Percentiles rank a stretch among this genome's conserved stretches.
Evolutionary conservation across 2,329 filamentous ascomycete species (phyloP).

Genomic region (Bipolaris cookei): DNA sequence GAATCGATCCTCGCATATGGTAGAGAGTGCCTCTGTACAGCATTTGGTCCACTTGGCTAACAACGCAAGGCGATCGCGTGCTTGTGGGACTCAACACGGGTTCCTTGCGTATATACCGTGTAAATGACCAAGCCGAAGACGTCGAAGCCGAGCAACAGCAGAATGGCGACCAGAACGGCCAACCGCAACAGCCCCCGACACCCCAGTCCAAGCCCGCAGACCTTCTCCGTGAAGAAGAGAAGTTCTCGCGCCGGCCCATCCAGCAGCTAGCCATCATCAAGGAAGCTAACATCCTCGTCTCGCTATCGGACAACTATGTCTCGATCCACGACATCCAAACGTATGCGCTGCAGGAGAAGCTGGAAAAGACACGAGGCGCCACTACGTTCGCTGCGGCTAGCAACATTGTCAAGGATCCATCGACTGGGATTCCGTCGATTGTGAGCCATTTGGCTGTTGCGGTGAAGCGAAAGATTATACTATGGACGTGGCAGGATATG

Average conservation of each 20-base stretch:
- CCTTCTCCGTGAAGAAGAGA: slow-evolving; percentile 88
- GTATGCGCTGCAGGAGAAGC: slow-evolving; percentile 79
- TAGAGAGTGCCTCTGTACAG: slow-evolving; percentile 48
- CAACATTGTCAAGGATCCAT: slow-evolving; percentile 89
- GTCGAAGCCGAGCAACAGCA: slow-evolving; percentile 44
- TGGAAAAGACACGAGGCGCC: slow-evolving; percentile 85
- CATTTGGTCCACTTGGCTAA: slow-evolving; percentile 26
- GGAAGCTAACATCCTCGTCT: slow-evolving; percentile 89
- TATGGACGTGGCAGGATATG: slow-evolving; percentile 97
- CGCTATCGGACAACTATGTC: slow-evolving; percentile 86
- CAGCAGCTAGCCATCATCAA: slow-evolving; percentile 96
- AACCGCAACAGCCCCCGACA: slow-evolving; percentile 52
- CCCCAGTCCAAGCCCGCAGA: slow-evolving; percentile 66
- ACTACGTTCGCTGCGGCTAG: slow-evolving; percentile 91
- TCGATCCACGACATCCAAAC: slow-evolving; percentile 88
- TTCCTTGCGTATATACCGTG: slow-evolving; percentile 84
- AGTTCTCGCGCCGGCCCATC: slow-evolving; percentile 87
- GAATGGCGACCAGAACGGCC: slow-evolving; percentile 39
- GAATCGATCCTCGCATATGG: slow-evolving; percentile 93
- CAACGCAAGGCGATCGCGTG: slow-evolving; percentile 75
- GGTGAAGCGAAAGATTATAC: slow-evolving; percentile 84
- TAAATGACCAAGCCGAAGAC: slow-evolving; percentile 70
- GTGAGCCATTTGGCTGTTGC: slow-evolving; percentile 90
- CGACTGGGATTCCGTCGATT: slow-evolving; percentile 88
- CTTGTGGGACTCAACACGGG: slow-evolving; percentile 92